These are phyloP conservation scores for Epichloe sibirici DNA, from an alignment of 2,329 filamentous ascomycete species.

Conservation along the genomic window DNA sequence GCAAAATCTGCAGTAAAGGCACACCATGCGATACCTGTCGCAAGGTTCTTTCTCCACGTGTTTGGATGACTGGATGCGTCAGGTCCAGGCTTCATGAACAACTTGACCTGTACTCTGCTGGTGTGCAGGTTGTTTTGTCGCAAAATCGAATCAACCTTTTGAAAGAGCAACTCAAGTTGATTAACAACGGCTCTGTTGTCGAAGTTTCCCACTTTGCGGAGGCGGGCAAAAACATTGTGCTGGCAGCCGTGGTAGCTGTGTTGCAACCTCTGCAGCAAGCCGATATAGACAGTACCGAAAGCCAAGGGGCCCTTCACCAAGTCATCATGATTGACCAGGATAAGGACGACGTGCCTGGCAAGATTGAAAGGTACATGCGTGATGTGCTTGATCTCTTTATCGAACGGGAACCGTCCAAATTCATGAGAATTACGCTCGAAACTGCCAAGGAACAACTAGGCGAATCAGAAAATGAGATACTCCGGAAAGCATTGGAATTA, in stretches of 20 bases:
- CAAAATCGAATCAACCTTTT: conserved; percentile 45
- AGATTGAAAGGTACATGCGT: conserved; percentile 49
- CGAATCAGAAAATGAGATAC: conserved; percentile 39
- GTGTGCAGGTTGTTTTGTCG: conserved; percentile 49
- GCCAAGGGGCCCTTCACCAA: conserved; percentile 19
- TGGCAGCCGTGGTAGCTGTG: conserved; percentile 21
- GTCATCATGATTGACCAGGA: conserved; percentile 49
- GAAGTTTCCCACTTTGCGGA: conserved; percentile 49
- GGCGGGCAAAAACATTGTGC: conserved; percentile 29
- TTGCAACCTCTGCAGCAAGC: conserved; percentile 25
- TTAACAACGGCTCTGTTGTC: conserved; percentile 36
- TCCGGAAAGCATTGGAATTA: conserved; percentile 47
- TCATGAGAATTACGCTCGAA: conserved; percentile 46
- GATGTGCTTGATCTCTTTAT: conserved; percentile 45
- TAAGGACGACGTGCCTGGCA: conserved; percentile 45
- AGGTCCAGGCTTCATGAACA: conserved; percentile 50
- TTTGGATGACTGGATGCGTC: conserved; percentile 54
- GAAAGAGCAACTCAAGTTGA: conserved; percentile 37
- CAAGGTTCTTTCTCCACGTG: conserved; percentile 48
- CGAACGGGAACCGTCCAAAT: conserved; percentile 45
- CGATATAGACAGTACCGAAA: conserved; percentile 18
- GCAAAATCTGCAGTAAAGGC: conserved; percentile 54
- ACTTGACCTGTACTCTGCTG: conserved; percentile 50
- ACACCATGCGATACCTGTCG: conserved; percentile 51
- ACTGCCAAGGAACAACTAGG: conserved; percentile 34